Conservation (phyloP, 345 rosid species). For the Lenwebbia sp. region DNA sequence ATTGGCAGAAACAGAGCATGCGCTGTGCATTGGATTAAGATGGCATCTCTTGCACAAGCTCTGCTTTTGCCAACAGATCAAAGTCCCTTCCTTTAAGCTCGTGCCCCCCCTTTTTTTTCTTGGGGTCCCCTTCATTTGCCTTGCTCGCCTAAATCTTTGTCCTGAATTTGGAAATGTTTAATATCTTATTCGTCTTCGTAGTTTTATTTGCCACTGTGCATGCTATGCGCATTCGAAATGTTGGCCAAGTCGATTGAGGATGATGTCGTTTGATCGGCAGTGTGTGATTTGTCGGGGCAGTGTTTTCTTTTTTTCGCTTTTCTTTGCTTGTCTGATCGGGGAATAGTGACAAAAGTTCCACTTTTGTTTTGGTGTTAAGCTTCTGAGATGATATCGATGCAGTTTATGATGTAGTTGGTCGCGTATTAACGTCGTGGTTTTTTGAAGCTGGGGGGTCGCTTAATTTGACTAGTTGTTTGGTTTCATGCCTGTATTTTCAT, state of each 20-base stretch:
- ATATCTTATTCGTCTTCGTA: not conserved
- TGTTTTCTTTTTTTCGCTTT: not conserved
- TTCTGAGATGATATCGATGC: not conserved
- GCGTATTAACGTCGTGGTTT: not conserved
- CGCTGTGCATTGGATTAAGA: not conserved
- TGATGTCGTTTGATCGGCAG: not conserved
- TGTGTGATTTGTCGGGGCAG: not conserved
- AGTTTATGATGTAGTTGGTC: not conserved
- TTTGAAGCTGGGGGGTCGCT: not conserved
- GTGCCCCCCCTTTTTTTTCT: not conserved
- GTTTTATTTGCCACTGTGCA: not conserved
- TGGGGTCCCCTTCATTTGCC: not conserved
- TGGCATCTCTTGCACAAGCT: not conserved
- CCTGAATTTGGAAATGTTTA: not conserved
- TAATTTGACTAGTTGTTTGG: not conserved
- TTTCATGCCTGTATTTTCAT: not conserved
- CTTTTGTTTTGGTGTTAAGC: not conserved
- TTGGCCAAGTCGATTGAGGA: too few relatives aligned
- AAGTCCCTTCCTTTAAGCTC: not conserved
- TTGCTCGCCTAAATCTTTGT: not conserved
- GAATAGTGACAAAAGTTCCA: not conserved
- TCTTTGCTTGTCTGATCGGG: not conserved
- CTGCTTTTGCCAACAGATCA: not conserved
- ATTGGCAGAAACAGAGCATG: not conserved
- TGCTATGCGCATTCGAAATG: not conserved